Conservation (phyloP, 345 rosid species). For the Lepidium sativum region DNA sequence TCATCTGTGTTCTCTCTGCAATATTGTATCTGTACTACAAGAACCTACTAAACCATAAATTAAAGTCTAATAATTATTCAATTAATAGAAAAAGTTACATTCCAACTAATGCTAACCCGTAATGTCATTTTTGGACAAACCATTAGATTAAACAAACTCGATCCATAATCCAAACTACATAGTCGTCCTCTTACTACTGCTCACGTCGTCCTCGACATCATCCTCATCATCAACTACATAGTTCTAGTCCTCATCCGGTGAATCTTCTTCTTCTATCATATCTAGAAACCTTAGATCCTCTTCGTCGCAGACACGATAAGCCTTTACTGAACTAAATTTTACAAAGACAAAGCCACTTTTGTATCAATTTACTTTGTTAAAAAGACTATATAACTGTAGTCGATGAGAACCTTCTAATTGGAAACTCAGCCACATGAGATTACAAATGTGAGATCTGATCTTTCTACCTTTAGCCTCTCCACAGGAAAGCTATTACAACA, state of each 20-base stretch:
- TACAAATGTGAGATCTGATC: conserved; percentile 65
- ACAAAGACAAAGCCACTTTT: no score
- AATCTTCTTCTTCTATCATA: background rate
- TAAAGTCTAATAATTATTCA: no score
- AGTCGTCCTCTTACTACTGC: background rate
- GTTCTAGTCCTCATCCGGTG: background rate
- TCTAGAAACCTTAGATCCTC: conserved; percentile 19
- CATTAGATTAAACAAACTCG: no score
- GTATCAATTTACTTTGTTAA: no score
- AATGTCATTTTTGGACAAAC: no score
- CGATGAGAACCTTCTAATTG: conserved; percentile 13
- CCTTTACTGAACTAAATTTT: background rate
- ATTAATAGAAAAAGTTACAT: no score
- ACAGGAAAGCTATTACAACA: conserved; percentile 48
- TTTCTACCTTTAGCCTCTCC: conserved; percentile 58
- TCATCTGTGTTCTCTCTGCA: background rate
- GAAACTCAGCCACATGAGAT: conserved; percentile 74
- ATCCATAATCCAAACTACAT: no score
- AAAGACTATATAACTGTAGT: background rate
- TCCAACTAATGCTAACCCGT: no score
- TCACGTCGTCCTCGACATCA: background rate
- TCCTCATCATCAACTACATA: background rate
- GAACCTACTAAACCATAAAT: no score
- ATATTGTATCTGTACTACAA: no score
- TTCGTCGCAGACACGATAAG: background rate